Evolutionary conservation across 495 filamentous ascomycete genomes (phyloP), one percentile per base, ranked within the genome.

Genomic region (Aspergillus bridgeri): DNA sequence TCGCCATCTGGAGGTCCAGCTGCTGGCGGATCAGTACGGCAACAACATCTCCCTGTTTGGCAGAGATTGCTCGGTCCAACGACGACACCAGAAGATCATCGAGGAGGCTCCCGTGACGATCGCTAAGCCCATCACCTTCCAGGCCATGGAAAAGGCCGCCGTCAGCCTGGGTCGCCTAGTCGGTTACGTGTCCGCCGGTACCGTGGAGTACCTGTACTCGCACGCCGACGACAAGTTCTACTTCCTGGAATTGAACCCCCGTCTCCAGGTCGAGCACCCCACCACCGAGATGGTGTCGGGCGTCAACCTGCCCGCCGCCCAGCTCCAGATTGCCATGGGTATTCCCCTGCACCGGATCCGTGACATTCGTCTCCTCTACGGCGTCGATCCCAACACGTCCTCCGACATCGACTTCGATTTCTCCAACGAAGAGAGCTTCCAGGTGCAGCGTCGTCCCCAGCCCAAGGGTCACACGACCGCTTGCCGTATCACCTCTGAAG

Each of bases 1-100:
- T 45, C 80, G 94, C 50, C 94, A 99, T 82, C 80, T 99, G 78
- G 94, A 99, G 74, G 94, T 99, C 44, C 94, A 99, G 75, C 76
- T 99, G 65, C 80, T 99, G 42, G 94, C 94, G 52, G 94, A 99
- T 79, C 89, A 99, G 82, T 99, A 99, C 72, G 95, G 95, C 57
- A 97, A 99, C 82, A 98, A 98, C 74, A 96, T 99, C 66, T 99
- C 94, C 4, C 83, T 99, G 21, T 98, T 98, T 65, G 94, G 94
- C 62, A 86, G 94, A 86, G 94, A 99, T 78, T 99, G 94, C 74
- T 99, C 94, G 60, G 94, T 99, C 2, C 94, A 99, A 77, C 88
- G 94, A 74, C 83, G 94, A 76, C 94, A 99, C 78, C 94, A 99
- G 76, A 99, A 99, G 80, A 99, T 99, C 73, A 99, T 99, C 62